These are phyloP conservation scores for Datura wrightii DNA, from an alignment of 257 asterid genomes.

Conservation along the genomic window DNA sequence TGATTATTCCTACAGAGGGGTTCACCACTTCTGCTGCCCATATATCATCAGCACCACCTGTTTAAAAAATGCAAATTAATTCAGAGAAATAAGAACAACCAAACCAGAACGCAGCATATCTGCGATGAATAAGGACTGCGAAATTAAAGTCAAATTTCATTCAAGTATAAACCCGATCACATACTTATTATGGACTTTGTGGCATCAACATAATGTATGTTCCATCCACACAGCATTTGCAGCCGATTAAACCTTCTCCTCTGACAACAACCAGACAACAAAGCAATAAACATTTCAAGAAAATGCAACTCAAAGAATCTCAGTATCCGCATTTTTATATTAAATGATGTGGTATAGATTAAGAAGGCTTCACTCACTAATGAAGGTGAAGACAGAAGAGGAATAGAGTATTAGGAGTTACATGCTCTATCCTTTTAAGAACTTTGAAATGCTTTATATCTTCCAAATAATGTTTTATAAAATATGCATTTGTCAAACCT, in stretches of 20 bases:
- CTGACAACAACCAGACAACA: slow-evolving; percentile 48
- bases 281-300: background rate
- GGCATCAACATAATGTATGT: slow-evolving; percentile 69
- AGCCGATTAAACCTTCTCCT: slow-evolving; percentile 74
- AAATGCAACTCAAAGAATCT: background rate
- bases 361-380: background rate
- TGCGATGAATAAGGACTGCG: background rate
- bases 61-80: slow-evolving; percentile 17
- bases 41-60: slow-evolving; percentile 54
- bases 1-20: slow-evolving; percentile 59
- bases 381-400: background rate
- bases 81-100: background rate
- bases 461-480: background rate
- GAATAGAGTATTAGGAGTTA: background rate
- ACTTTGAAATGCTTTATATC: background rate
- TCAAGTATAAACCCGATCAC: slow-evolving; percentile 3
- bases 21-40: slow-evolving; percentile 75
- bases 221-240: slow-evolving; percentile 82
- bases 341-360: background rate
- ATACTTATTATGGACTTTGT: slow-evolving; percentile 66
- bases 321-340: background rate
- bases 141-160: background rate
- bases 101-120: background rate
- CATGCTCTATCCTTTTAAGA: background rate
- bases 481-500: background rate